A percentile compares a stretch with the other conserved stretches of the same genome.
phyloP scores from a whole-genome alignment of 106 monocot genomes.

The Apostasia shenzhenica region DNA sequence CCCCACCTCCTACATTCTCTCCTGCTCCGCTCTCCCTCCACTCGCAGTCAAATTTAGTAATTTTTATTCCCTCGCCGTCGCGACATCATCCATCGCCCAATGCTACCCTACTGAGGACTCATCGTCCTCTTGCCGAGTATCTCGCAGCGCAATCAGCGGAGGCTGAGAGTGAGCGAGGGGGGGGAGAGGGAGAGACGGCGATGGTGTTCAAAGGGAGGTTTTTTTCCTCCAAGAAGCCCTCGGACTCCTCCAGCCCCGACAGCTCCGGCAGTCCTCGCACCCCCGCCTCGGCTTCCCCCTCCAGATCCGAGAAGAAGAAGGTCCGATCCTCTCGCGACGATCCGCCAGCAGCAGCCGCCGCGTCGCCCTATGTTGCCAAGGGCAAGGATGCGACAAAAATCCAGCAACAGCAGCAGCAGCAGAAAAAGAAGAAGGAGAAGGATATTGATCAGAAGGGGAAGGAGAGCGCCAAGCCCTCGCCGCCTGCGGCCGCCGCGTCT shows the following conservation, averaged over 20 bases:
- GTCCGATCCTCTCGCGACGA: constrained; percentile 31
- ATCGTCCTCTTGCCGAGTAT: not conserved
- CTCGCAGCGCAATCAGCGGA: not conserved
- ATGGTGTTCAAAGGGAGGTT: constrained; percentile 84
- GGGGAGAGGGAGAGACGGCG: not conserved
- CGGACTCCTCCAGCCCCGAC: constrained; percentile 51
- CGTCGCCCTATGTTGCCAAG: not conserved
- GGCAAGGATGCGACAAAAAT: constrained; percentile 19
- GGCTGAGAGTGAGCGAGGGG: not conserved
- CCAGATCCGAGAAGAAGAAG: constrained; percentile 67
- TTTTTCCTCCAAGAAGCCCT: constrained; percentile 74
- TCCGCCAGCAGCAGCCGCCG: constrained; percentile 9
- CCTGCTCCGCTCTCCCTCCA: not conserved
- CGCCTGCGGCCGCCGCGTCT: not conserved
- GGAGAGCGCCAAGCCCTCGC: constrained; percentile 10
- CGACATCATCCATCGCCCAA: not conserved
- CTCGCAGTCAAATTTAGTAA: not conserved
- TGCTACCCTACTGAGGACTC: not conserved
- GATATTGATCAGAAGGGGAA: constrained; percentile 35
- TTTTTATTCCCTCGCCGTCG: not conserved
- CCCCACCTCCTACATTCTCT: not conserved
- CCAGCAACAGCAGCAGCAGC: constrained; percentile 17
- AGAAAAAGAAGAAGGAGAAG: constrained; percentile 17
- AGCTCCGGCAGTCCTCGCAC: constrained; percentile 62
- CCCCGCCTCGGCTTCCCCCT: constrained; percentile 35